These are phyloP conservation scores for Kluyveromyces wickerhamii DNA, from an alignment of 805 yeast species.

Conservation along the genomic window DNA sequence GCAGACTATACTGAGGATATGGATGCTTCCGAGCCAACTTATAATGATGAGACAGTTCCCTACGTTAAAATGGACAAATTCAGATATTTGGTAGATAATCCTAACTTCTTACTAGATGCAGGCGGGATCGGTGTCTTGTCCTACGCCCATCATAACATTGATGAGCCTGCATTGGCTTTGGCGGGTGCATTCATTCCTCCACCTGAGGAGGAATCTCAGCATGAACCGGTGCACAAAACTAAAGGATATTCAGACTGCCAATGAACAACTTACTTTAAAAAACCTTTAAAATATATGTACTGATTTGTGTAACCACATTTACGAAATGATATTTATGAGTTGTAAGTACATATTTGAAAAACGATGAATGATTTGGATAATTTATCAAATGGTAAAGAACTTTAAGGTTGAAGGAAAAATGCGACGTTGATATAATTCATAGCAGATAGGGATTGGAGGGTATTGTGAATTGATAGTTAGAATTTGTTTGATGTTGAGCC, in stretches of 20 bases:
- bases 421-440: too few species aligned
- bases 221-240: slow-evolving; percentile 13
- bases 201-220: slow-evolving; percentile 44
- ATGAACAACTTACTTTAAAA: background rate
- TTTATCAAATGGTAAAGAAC: too few species aligned
- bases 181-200: slow-evolving; percentile 81
- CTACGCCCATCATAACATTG: slow-evolving; percentile 74
- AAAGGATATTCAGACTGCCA: too few species aligned
- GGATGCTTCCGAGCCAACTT: slow-evolving; percentile 18
- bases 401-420: too few species aligned
- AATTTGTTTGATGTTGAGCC: too few species aligned
- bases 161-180: slow-evolving; percentile 80
- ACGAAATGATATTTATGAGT: background rate
- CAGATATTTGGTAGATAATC: slow-evolving; percentile 43
- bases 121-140: slow-evolving; percentile 92
- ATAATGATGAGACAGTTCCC: slow-evolving; percentile 29
- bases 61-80: slow-evolving; percentile 28
- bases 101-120: slow-evolving; percentile 81
- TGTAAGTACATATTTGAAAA: background rate
- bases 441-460: too few species aligned
- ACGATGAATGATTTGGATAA: too few species aligned
- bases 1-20: slow-evolving; percentile 17
- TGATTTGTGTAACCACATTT: slow-evolving; percentile 6
- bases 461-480: too few species aligned
- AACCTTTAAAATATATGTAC: slow-evolving; percentile 7